Conservation (phyloP, 352 stramenopile genomes). For the Globisporangium megalacanthum region DNA sequence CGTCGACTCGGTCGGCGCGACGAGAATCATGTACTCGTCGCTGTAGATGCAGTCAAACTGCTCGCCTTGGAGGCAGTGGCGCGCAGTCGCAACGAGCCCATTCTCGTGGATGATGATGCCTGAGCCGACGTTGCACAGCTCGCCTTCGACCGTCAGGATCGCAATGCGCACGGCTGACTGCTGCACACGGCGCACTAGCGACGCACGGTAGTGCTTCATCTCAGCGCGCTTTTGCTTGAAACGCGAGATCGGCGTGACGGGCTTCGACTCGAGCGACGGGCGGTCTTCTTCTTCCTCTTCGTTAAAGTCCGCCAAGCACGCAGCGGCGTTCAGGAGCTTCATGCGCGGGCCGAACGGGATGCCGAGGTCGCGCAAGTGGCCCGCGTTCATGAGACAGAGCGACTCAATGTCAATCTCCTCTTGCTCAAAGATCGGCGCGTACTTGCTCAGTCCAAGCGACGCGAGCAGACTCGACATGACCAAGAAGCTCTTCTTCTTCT, state of each 20-base stretch:
- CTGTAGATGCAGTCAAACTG: conserved; percentile 87
- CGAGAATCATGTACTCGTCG: conserved; percentile 85
- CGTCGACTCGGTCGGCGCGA: conserved; percentile 78
- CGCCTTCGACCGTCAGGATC: conserved; percentile 79
- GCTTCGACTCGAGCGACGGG: conserved; percentile 50
- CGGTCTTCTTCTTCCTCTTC: conserved; percentile 73
- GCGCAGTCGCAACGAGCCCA: conserved; percentile 72
- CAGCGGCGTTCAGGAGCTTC: conserved; percentile 81
- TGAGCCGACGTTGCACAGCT: conserved; percentile 82
- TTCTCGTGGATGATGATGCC: conserved; percentile 84
- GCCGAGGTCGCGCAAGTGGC: conserved; percentile 73
- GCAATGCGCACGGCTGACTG: conserved; percentile 82
- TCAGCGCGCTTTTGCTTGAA: conserved; percentile 76
- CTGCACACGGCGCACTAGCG: conserved; percentile 77
- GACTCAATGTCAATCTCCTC: conserved; percentile 88
- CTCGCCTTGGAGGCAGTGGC: conserved; percentile 76
- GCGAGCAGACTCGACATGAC: conserved; percentile 79
- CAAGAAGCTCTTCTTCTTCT: conserved; percentile 88
- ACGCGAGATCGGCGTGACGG: conserved; percentile 68
- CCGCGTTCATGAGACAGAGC: conserved; percentile 83
- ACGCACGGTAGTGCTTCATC: conserved; percentile 86
- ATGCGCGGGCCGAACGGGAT: conserved; percentile 82
- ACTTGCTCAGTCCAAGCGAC: conserved; percentile 79
- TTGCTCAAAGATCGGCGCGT: conserved; percentile 80
- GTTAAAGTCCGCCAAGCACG: conserved; percentile 78